Base-by-base conservation (phyloP, 1,284 basidiomycete species). In the Cutaneotrichosporon cyanovorans region DNA sequence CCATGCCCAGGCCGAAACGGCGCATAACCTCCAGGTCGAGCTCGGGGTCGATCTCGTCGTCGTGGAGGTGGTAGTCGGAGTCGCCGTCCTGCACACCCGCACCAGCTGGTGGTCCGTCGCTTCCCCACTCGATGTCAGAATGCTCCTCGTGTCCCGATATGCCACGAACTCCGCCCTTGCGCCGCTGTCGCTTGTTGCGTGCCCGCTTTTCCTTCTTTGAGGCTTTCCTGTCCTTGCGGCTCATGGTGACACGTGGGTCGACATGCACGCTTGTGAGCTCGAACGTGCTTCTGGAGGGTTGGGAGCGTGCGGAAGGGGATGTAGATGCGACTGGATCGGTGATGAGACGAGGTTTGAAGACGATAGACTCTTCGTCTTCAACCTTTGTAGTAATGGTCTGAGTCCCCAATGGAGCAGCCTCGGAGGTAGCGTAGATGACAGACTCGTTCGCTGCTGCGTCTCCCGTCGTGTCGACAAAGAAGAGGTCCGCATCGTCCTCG, bases 121-220 rank as follows among this genome's bases (percentile, higher is more conserved):
- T 65, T 12, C 71, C 71, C 71, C 71, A 73, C 11, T 73, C 69
- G 23, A 73, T 48, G 42, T 73, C 71, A 3, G 67, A 69, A 48
- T 68, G 70, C n/a, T 62, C 58, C 16, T 59, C 52, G 15, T 59
- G 52, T 8, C 60, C 46, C 14, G 31, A 34, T 19, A 15, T 31
- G 36, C 35, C 41, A 43, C 31, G 38, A 9, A 28, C 9, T 11
- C 11, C 25, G 34, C 50, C 48, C 22, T 51, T 42, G 36, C 42
- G 34, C 37, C 46, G 40, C 37, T 52, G 51, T 2, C 52, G 48
- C 37, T 60, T 55, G 22, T 42, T 50, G 7, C 58, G 48, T 2
- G 37, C 31, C 8, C 54, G 48, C 48, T 64, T 65, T 25, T 58
- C 58, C 28, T 48, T 53, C 48, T 66, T 62, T 7, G 44, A 51